A percentile compares a stretch with the other conserved stretches of the same genome.
Evolutionary conservation across 768 basidiomycete species (phyloP).

Genomic region (Candolleomyces eurysporus): DNA sequence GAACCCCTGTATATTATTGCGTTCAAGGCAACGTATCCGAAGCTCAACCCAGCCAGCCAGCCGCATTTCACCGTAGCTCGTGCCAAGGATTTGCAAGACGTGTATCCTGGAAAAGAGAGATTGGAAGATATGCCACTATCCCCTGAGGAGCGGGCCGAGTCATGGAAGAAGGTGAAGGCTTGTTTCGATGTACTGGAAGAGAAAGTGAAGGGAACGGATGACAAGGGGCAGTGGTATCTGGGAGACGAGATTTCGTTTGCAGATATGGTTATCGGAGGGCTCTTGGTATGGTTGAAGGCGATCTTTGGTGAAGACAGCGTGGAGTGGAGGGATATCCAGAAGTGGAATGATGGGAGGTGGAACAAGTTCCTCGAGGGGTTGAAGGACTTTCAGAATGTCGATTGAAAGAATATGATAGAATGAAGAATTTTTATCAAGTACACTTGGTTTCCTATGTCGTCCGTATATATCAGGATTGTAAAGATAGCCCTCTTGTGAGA

Average conservation of each 20-base stretch:
- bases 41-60: neutral
- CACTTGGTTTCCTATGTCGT: no score
- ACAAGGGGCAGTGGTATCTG: slow-evolving; percentile 4
- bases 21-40: neutral
- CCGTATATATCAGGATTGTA: no score
- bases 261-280: slow-evolving; percentile 9
- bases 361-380: slow-evolving; percentile 1
- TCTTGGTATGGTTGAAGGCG: slow-evolving; percentile 9
- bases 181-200: slow-evolving; percentile 5
- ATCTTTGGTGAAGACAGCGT: slow-evolving; percentile 15
- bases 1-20: neutral
- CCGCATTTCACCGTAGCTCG: neutral
- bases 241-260: slow-evolving; percentile 11
- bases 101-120: neutral
- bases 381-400: neutral
- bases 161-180: slow-evolving; percentile 6
- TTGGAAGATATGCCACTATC: slow-evolving; percentile 2
- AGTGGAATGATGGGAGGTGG: slow-evolving; percentile 21
- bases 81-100: slow-evolving; percentile 1
- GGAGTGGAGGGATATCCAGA: slow-evolving; percentile 17
- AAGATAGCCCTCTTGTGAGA: no score
- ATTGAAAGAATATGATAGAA: no score
- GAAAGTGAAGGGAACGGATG: neutral
- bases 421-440: no score
- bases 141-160: neutral